A percentile compares a stretch with the other conserved stretches of the same genome.
phyloP scores from a whole-genome alignment of 164 flowering plant species.

The Tetracentron sinense region DNA sequence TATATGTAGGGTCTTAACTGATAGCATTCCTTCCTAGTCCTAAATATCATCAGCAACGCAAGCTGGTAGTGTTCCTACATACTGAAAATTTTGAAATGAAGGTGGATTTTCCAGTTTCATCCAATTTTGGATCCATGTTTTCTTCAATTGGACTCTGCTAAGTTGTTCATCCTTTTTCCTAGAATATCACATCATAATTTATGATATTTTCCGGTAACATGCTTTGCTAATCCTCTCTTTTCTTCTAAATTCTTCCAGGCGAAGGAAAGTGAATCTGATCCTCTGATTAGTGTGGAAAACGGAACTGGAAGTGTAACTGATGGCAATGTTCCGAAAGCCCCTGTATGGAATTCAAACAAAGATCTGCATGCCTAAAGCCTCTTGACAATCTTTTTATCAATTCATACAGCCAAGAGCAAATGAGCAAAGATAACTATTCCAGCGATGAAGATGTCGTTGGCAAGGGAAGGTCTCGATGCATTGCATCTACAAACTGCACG shows the following conservation, averaged over 20 bases:
- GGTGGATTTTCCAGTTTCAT: neutral
- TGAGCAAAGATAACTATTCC: conserved; percentile 12
- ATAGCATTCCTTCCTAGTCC: too few relatives aligned
- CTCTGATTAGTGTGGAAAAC: conserved; percentile 58
- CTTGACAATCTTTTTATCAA: neutral
- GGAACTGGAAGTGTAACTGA: conserved; percentile 46
- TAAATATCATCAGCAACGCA: neutral
- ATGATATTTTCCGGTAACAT: neutral
- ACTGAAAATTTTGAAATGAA: neutral
- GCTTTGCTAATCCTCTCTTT: neutral
- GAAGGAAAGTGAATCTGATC: conserved; percentile 73
- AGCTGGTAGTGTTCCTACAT: neutral
- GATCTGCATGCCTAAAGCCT: conserved; percentile 63
- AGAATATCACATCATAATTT: neutral
- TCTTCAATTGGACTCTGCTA: neutral
- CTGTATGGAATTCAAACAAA: conserved; percentile 70
- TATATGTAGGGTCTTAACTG: too few relatives aligned
- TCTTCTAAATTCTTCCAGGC: conserved; percentile 33
- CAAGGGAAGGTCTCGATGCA: conserved; percentile 7
- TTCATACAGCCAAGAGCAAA: conserved; percentile 2
- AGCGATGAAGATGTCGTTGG: conserved; percentile 30
- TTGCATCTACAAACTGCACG: neutral
- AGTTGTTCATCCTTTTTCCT: neutral
- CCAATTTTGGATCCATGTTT: neutral
- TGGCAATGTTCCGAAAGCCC: conserved; percentile 40